A percentile compares a stretch with the other conserved stretches of the same genome.
phyloP scores from a whole-genome alignment of 2,329 filamentous ascomycete genomes.

The Colletotrichum chrysophilum region DNA sequence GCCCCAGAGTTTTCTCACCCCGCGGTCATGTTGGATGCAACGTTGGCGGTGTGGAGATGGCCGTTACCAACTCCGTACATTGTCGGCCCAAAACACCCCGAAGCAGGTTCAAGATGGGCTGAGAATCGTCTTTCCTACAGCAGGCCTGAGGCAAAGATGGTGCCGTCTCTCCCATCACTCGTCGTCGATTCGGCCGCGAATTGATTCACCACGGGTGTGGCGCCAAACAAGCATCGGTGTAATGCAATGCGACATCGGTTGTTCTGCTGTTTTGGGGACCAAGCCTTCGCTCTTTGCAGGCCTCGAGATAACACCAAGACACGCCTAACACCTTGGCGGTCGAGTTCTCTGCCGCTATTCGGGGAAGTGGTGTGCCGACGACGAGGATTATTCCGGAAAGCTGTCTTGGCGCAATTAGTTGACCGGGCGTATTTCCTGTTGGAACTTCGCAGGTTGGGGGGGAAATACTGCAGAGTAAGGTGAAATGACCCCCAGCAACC shows the following conservation, averaged over 20 bases:
- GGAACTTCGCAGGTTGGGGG: neutral
- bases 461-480: neutral
- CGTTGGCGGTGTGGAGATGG: neutral
- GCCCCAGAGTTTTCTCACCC: constrained; percentile 1
- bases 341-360: neutral
- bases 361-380: neutral
- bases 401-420: neutral
- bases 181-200: neutral
- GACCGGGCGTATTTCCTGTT: neutral
- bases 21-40: neutral
- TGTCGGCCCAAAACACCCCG: neutral
- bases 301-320: neutral
- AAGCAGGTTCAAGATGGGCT: neutral
- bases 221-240: neutral
- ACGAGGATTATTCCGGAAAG: neutral
- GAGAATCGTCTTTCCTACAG: neutral
- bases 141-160: neutral
- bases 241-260: constrained; percentile 2
- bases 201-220: neutral
- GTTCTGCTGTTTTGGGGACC: neutral
- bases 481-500: neutral
- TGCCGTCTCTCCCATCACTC: neutral
- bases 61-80: neutral
- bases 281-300: neutral
- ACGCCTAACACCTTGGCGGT: neutral